Evolutionary conservation across 2,329 filamentous ascomycete genomes (phyloP).

Genomic region (Xylariaceae sp.): DNA sequence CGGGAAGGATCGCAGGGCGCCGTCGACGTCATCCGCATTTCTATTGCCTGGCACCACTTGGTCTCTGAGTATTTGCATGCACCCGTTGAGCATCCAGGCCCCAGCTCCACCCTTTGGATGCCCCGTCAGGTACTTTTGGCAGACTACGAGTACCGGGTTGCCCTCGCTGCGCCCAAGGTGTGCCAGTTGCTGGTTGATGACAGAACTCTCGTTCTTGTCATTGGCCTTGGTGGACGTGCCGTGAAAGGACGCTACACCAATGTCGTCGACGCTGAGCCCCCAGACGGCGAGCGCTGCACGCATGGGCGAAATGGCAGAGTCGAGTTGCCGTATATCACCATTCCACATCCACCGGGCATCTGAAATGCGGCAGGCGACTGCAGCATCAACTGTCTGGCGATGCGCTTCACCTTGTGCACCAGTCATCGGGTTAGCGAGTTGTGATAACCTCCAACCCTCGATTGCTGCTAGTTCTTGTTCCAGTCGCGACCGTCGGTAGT

Average conservation of each 20-base stretch:
- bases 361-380: slow-evolving; percentile 84
- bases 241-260: slow-evolving; percentile 95
- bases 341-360: slow-evolving; percentile 88
- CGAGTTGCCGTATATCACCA: slow-evolving; percentile 98
- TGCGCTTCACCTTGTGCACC: slow-evolving; percentile 45
- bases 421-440: slow-evolving; percentile 85
- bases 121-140: slow-evolving; percentile 98
- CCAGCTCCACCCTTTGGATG: slow-evolving; percentile 98
- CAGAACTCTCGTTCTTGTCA: slow-evolving; percentile 98
- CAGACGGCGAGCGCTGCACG: slow-evolving; percentile 94
- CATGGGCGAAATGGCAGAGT: slow-evolving; percentile 86
- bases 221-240: slow-evolving; percentile 97
- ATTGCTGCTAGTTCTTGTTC: slow-evolving; percentile 90
- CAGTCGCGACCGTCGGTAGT: slow-evolving; percentile 92
- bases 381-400: slow-evolving; percentile 76
- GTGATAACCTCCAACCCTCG: slow-evolving; percentile 92
- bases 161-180: slow-evolving; percentile 95
- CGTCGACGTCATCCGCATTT: slow-evolving; percentile 95
- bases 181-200: slow-evolving; percentile 91
- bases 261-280: slow-evolving; percentile 95
- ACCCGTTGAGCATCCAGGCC: slow-evolving; percentile 99
- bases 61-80: slow-evolving; percentile 88
- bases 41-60: slow-evolving; percentile 94
- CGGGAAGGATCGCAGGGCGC: slow-evolving; percentile 93
- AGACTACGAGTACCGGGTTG: slow-evolving; percentile 91